Evolutionary conservation across 257 asterid species (phyloP), one percentile per base, ranked within the genome.

Genomic region (Solanum raphanifolium): DNA sequence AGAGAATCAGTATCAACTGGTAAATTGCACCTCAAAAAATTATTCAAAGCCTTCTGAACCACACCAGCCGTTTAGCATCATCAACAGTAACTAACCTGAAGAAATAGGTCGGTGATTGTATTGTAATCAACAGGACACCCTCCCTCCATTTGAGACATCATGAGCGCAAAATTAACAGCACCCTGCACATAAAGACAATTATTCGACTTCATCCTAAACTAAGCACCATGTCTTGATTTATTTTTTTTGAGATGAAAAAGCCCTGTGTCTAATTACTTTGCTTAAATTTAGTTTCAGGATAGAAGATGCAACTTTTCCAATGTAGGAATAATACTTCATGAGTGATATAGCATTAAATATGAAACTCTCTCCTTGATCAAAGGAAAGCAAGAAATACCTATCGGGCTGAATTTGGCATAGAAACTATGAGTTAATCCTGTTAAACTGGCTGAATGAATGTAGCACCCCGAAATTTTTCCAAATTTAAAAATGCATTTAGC

Each of bases 111-210:
- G 0, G 99, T 96, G 84, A 97, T 97, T 89, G 99, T 97, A 89
- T 97, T 97, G 94, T 95, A 97, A 91, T 97, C 99, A 89, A 97
- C 92, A 9, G 99, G 99, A 81, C 99, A 97, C 12, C 99, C 99
- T 88, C 99, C 99, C 91, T 97, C 99, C 99, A 97, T 97, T 94
- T 97, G 99, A 84, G 99, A 97, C 99, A 97, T 96, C 99, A 97
- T 97, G 86, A 96, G 98, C 55, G 99, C 97, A 94, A 97, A 97
- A 93, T 97, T 97, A 87, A 97, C 99, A 87, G 99, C 99, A 89
- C 99, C 99, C 99, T 97, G 91, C 87, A 88, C 41, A 92, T 75
- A 89, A 76, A 81, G 88, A 82, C 41, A 23, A 72, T 84, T 65
- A n/a, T 72, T 32, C 58, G 83, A 75, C 89, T 58, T 72, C 16